Conservation (phyloP, 306 rosid species). For the Acacia melanoxylon region DNA sequence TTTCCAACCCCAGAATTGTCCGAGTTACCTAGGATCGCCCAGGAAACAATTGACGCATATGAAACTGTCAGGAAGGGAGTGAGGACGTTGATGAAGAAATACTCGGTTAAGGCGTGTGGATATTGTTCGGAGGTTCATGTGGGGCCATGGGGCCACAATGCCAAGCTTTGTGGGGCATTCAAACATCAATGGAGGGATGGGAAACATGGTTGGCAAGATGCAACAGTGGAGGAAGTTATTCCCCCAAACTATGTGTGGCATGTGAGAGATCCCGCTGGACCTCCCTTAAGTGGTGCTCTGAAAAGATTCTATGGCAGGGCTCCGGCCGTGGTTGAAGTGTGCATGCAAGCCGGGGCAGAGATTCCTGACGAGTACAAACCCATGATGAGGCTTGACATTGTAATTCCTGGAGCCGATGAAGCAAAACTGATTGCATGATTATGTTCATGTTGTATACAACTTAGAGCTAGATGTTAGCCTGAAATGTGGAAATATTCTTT, state of each 20-base stretch:
- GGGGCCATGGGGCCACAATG: slow-evolving; percentile 99
- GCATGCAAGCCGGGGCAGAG: slow-evolving; percentile 86
- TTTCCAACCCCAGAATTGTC: slow-evolving; percentile 56
- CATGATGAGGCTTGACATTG: slow-evolving; percentile 97
- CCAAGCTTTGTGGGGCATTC: slow-evolving; percentile 89
- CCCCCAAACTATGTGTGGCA: slow-evolving; percentile 97
- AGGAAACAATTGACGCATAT: slow-evolving; percentile 74
- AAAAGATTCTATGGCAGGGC: slow-evolving; percentile 88
- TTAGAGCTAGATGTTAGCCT: not conserved
- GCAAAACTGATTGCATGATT: slow-evolving; percentile 63
- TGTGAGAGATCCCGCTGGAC: slow-evolving; percentile 69
- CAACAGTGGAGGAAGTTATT: slow-evolving; percentile 77
- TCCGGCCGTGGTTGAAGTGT: slow-evolving; percentile 87
- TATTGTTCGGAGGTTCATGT: slow-evolving; percentile 97
- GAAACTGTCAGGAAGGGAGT: slow-evolving; percentile 69
- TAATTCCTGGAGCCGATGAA: slow-evolving; percentile 78
- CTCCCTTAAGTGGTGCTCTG: slow-evolving; percentile 61
- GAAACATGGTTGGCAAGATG: slow-evolving; percentile 99
- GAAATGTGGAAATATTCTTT: not conserved
- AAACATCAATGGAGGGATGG: slow-evolving; percentile 99
- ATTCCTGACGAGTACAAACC: slow-evolving; percentile 68
- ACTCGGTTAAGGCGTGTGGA: slow-evolving; percentile 89
- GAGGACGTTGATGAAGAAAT: slow-evolving; percentile 78
- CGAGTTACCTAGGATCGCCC: slow-evolving; percentile 69
- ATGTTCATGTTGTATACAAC: not conserved